Percentiles rank a stretch among this genome's conserved stretches.
These are phyloP conservation scores for Nothophoma quercina DNA, from an alignment of 2,329 filamentous ascomycete species.

Conservation along the genomic window DNA sequence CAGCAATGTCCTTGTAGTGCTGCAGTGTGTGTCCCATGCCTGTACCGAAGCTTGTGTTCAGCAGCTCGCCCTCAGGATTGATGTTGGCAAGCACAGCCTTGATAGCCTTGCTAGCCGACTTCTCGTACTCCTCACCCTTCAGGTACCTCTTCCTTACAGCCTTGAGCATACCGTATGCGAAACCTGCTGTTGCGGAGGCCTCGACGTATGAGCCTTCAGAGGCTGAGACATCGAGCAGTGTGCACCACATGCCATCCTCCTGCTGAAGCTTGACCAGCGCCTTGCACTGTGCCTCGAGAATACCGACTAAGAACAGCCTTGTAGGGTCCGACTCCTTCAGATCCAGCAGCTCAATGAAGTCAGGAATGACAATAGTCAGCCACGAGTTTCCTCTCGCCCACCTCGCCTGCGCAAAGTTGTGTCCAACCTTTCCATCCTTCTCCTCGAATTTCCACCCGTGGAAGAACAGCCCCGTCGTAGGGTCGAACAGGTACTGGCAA, in stretches of 20 bases:
- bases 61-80: slow-evolving; percentile 71
- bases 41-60: slow-evolving; percentile 80
- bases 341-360: slow-evolving; percentile 77
- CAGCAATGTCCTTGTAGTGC: slow-evolving; percentile 78
- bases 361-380: slow-evolving; percentile 84
- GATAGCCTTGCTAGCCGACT: slow-evolving; percentile 70
- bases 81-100: slow-evolving; percentile 72
- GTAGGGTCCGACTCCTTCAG: slow-evolving; percentile 67
- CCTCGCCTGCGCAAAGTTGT: slow-evolving; percentile 64
- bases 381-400: slow-evolving; percentile 73
- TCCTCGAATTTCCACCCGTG: slow-evolving; percentile 83
- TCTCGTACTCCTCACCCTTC: slow-evolving; percentile 63
- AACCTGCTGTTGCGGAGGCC: slow-evolving; percentile 79
- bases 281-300: slow-evolving; percentile 72
- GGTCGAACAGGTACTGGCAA: slow-evolving; percentile 79
- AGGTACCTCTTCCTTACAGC: slow-evolving; percentile 74
- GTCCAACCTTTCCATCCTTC: slow-evolving; percentile 60
- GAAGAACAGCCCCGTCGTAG: slow-evolving; percentile 75
- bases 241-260: slow-evolving; percentile 73
- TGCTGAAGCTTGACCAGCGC: slow-evolving; percentile 69
- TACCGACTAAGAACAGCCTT: slow-evolving; percentile 65
- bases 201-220: slow-evolving; percentile 76
- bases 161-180: slow-evolving; percentile 82
- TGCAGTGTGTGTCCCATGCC: slow-evolving; percentile 76
- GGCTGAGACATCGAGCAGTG: slow-evolving; percentile 72